Evolutionary conservation across 2,329 filamentous ascomycete species (phyloP), one percentile per base, ranked within the genome.

Genomic region (Curvularia sp.): DNA sequence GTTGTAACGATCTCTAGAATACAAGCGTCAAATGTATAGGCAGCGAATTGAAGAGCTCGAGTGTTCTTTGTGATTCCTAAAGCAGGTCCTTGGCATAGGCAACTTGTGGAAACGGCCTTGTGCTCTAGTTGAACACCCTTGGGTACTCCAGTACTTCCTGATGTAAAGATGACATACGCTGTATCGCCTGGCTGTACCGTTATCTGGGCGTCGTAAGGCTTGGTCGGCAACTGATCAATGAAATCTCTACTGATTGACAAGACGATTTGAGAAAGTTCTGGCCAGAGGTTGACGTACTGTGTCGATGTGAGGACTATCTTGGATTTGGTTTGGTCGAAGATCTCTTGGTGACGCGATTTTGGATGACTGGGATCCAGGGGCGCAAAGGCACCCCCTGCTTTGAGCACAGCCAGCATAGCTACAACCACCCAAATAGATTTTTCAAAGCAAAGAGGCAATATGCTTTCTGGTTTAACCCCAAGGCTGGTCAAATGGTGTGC

Each of bases 111-210:
- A 1, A 55, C 18, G 12, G 53, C 49, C n/a, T 21, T 8, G 36
- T 58, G 52, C 18, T 52, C 30, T 6, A 59, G 15, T 5, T 56
- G 39, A 7, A 94, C 88, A 3, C 90, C 90, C 69, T 95, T 94
- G 0, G 90, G 91, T 0, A 79, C 79, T 0, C 90, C 91, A 0
- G 90, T 94, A 25, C 87, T 93, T 1, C 92, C 91, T 12, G 89
- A 92, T 0, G 90, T 94, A 73, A 89, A 94, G 3, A 94, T 87
- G 13, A 89, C 84, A 19, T 51, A 51, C 21, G 38, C 49, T 8
- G 15, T 8, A 12, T 46, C 30, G 15, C 4, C 19, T 45, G 42
- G 23, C 6, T 41, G 38, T 21, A 41, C 38, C 10, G 5, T 3
- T 38, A 12, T 41, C 15, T 28, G 43, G 43, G 25, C 18, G 43